Evolutionary conservation across 2,329 filamentous ascomycete species (phyloP), one percentile per base, ranked within the genome.

Genomic region (Alternaria novae-zelandiae): DNA sequence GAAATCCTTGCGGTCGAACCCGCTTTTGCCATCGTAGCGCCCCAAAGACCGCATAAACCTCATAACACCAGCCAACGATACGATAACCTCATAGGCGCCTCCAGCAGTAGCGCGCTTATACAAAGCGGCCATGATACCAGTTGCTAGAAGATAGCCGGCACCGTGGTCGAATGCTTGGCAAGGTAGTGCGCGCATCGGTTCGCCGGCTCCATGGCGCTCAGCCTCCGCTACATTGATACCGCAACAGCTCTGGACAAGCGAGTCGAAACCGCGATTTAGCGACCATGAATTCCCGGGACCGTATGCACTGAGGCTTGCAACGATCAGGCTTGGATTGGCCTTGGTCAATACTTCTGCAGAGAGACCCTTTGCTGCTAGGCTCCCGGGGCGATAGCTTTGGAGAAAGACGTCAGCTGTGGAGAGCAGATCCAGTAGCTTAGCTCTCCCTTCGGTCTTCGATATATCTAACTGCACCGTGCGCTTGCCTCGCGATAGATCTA

Each of bases 141-240:
- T 77, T 0, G 86, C 86, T 1, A 89, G 79, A 20, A 88, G 78
- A 57, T 86, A 88, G 0, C 87, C 87, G 0, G 81, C 81, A 0
- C 82, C 85, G 63, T 89, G 86, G 69, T 89, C 87, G 0, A 89
- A 79, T 0, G 84, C 86, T 72, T 89, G 87, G 57, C 83, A 86
- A 0, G 87, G 87, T 30, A 83, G 76, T 0, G 82, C 75, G 1
- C 81, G 80, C 0, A 83, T 82, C 0, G 76, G 58, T 50, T 83
- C 82, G 0, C 79, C 80, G 0, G 70, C 62, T 3, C 78, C 82
- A 21, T 72, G 82, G 49, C 83, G 80, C 59, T 83, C 79, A 0
- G 86, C 86, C 68, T 89, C 86, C 0, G 84, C 84, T 2, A 86
- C 78, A 47, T 88, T 88, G 73, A 88, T 82, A 0, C 86, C 87